Conservation (phyloP, 495 filamentous ascomycete genomes). For the Lasiosphaeria hispida region DNA sequence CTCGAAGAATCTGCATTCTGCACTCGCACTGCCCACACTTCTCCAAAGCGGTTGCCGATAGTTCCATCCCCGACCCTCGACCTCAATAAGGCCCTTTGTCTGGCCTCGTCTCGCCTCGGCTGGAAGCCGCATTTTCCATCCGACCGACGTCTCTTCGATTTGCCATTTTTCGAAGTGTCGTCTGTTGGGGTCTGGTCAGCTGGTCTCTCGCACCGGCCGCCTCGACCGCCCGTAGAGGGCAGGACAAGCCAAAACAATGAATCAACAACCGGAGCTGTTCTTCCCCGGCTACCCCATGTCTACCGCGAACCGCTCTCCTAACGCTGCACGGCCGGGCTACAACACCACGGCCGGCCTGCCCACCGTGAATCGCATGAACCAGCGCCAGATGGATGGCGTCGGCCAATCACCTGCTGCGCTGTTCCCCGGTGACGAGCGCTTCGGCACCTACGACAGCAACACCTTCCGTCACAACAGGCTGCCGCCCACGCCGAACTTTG, state of each 20-base stretch:
- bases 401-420: conserved; percentile 35
- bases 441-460: conserved; percentile 52
- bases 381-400: conserved; percentile 42
- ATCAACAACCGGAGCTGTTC: conserved; percentile 31
- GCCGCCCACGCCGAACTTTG: conserved; percentile 49
- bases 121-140: neutral
- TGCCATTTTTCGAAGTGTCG: neutral
- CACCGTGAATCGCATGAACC: conserved; percentile 65
- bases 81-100: neutral
- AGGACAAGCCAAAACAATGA: conserved; percentile 22
- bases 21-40: conserved; percentile 3
- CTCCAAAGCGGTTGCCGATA: conserved; percentile 9
- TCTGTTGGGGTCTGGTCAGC: conserved; percentile 18
- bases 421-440: conserved; percentile 45
- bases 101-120: conserved; percentile 4
- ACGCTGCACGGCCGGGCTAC: conserved; percentile 45
- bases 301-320: conserved; percentile 41
- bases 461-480: conserved; percentile 59
- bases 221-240: conserved; percentile 16
- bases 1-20: conserved; percentile 28
- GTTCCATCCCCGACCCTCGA: neutral
- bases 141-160: neutral
- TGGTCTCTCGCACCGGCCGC: conserved; percentile 21
- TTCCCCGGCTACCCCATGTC: conserved; percentile 29
- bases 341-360: conserved; percentile 60